Evolutionary conservation across 2,329 filamentous ascomycete species (phyloP).

Genomic region (Arachnomyces sp.): DNA sequence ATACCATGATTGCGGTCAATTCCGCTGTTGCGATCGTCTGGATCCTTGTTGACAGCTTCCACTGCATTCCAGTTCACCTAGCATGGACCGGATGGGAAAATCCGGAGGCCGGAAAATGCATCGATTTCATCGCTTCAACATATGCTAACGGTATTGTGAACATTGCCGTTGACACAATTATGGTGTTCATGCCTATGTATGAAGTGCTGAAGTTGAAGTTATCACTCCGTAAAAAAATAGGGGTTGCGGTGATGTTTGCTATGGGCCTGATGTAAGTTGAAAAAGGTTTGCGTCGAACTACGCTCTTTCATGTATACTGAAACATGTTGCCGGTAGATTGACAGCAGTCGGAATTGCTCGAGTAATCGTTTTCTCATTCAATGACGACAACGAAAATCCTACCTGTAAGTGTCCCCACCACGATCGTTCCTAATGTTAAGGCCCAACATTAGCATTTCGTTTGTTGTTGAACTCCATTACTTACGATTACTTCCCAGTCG

Average conservation of each 20-base stretch:
- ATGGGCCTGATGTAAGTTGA: constrained; percentile 3
- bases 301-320: too few relatives aligned
- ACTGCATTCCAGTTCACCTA: constrained; percentile 16
- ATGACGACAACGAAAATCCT: too few relatives aligned
- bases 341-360: too few relatives aligned
- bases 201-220: constrained; percentile 17
- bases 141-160: constrained; percentile 16
- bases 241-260: constrained; percentile 3
- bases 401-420: too few relatives aligned
- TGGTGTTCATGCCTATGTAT: constrained; percentile 17
- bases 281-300: not conserved
- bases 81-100: constrained; percentile 15
- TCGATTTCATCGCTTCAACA: constrained; percentile 14
- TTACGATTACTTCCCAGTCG: not conserved
- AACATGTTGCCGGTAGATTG: too few relatives aligned
- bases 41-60: constrained; percentile 13
- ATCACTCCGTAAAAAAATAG: constrained; percentile 11
- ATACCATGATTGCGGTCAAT: constrained; percentile 16
- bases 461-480: too few relatives aligned
- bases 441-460: too few relatives aligned
- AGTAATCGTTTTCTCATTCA: too few relatives aligned
- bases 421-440: too few relatives aligned
- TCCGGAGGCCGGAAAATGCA: constrained; percentile 12
- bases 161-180: constrained; percentile 14
- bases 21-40: constrained; percentile 15